Evolutionary conservation across 345 rosid genomes (phyloP).

Genomic region (Corchorus capsularis): DNA sequence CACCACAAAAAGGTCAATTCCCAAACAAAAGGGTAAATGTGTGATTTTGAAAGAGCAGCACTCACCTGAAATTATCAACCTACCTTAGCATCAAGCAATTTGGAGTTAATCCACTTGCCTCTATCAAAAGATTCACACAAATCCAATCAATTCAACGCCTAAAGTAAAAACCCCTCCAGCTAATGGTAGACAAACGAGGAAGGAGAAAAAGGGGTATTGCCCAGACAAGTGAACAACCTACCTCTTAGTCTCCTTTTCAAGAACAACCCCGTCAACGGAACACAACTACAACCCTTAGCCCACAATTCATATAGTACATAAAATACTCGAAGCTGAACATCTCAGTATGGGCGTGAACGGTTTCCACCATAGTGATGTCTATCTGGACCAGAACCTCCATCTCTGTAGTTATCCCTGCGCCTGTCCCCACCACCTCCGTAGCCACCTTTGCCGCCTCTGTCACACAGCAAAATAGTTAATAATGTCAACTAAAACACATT

Average conservation of each 20-base stretch:
- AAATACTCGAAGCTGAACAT: constrained; percentile 37
- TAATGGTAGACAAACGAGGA: constrained; percentile 27
- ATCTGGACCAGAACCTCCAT: constrained; percentile 87
- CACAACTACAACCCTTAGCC: constrained; percentile 46
- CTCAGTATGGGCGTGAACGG: constrained; percentile 87
- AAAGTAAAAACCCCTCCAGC: constrained; percentile 35
- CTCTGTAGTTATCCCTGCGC: constrained; percentile 71
- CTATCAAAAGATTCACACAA: constrained; percentile 66
- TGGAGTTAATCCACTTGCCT: constrained; percentile 71
- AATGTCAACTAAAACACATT: neutral
- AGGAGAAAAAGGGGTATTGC: constrained; percentile 55
- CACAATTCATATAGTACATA: constrained; percentile 66
- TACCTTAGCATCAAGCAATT: constrained; percentile 78
- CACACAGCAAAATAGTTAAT: constrained; percentile 28
- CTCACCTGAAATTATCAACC: constrained; percentile 84
- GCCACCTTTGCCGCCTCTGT: constrained; percentile 84
- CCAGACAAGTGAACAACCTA: constrained; percentile 65
- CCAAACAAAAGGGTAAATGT: constrained; percentile 9
- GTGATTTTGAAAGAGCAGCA: constrained; percentile 42
- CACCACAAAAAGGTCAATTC: neutral
- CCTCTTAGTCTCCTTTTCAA: constrained; percentile 73
- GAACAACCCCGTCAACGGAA: constrained; percentile 53
- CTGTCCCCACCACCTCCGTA: constrained; percentile 89
- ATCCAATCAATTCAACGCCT: constrained; percentile 55
- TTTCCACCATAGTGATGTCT: constrained; percentile 86